A percentile compares a stretch with the other conserved stretches of the same genome.
Conservation (phyloP, 2,329 filamentous ascomycete species). For the Helicocarpus griseus region DNA sequence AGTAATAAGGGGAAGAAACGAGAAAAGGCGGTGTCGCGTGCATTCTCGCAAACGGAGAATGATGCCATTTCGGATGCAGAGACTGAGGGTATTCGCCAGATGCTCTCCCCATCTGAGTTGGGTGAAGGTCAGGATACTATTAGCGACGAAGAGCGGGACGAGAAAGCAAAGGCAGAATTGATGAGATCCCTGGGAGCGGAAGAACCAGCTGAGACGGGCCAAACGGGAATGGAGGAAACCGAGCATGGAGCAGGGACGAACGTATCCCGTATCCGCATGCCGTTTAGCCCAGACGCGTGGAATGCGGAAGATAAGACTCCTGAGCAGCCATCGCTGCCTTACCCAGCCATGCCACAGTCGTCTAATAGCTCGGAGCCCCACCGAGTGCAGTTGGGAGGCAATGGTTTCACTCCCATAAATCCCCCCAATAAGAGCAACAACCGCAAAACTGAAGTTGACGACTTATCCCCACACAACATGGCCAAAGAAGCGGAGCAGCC, state of each 20-base stretch:
- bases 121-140: neutral
- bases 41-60: neutral
- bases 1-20: neutral
- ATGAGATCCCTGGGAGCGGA: neutral
- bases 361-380: neutral
- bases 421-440: neutral
- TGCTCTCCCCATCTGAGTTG: neutral
- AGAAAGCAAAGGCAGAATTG: neutral
- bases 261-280: constrained; percentile 2
- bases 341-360: neutral
- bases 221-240: neutral
- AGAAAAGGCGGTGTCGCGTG: neutral
- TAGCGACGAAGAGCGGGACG: neutral
- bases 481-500: no score
- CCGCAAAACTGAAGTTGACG: no score
- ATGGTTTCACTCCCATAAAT: neutral
- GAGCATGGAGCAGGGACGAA: neutral
- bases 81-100: neutral
- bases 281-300: constrained; percentile 9
- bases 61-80: neutral
- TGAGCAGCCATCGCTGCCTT: neutral
- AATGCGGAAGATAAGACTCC: neutral
- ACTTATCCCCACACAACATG: no score
- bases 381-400: neutral
- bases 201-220: neutral